phyloP scores from a whole-genome alignment of 164 flowering plant genomes.

The Houttuynia cordata region DNA sequence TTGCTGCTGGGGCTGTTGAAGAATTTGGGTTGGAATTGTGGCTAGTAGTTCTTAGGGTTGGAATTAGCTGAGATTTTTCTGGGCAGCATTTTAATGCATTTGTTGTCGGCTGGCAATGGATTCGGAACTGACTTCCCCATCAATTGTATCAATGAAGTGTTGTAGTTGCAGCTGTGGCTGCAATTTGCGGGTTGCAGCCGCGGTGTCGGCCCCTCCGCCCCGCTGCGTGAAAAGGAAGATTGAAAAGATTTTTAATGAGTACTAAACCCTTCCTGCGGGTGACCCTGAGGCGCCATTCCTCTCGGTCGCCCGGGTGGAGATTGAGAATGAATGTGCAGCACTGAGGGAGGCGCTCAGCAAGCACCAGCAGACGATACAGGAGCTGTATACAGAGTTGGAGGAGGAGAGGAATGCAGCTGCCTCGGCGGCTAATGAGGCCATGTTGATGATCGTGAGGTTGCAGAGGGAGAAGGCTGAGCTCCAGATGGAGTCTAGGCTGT shows the following conservation, averaged over 20 bases:
- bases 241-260: slow-evolving; percentile 34
- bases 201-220: neutral
- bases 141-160: slow-evolving; percentile 30
- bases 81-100: neutral
- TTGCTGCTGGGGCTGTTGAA: neutral
- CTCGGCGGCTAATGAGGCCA: slow-evolving; percentile 91
- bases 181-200: slow-evolving; percentile 6
- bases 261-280: neutral
- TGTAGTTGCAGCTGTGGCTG: slow-evolving; percentile 54
- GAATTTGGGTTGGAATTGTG: no score
- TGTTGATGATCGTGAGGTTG: slow-evolving; percentile 93
- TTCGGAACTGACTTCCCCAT: slow-evolving; percentile 17
- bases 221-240: slow-evolving; percentile 64
- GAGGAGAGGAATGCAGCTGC: slow-evolving; percentile 90
- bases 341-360: slow-evolving; percentile 63
- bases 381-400: slow-evolving; percentile 57
- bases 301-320: slow-evolving; percentile 48
- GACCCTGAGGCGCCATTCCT: slow-evolving; percentile 10
- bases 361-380: slow-evolving; percentile 67
- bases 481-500: slow-evolving; percentile 80
- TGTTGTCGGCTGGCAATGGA: slow-evolving; percentile 23
- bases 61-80: neutral
- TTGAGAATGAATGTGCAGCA: slow-evolving; percentile 67
- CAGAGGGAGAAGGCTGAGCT: slow-evolving; percentile 92
- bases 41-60: neutral